Conservation (phyloP, 192 early-diverging fungal genomes). For the Spizellomyces punctatus region DNA sequence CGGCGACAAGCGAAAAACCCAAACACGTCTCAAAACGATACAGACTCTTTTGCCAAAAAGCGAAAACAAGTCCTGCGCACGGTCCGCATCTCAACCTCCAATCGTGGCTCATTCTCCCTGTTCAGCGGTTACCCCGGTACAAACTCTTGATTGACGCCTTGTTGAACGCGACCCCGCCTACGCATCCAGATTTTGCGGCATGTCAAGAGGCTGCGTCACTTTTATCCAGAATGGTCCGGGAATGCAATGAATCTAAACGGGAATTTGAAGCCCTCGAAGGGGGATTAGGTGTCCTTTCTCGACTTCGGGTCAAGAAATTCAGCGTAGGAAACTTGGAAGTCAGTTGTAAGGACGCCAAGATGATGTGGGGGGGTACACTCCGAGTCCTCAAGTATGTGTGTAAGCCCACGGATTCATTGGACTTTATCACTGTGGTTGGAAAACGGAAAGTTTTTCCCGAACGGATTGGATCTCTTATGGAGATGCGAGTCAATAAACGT, state of each 20-base stretch:
- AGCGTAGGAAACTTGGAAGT: no score
- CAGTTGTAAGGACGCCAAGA: no score
- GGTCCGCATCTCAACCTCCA: slow-evolving; percentile 59
- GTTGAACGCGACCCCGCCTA: slow-evolving; percentile 60
- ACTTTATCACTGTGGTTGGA: no score
- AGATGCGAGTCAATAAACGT: no score
- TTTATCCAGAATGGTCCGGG: slow-evolving; percentile 65
- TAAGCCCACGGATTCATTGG: no score
- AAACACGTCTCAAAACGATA: slow-evolving; percentile 14
- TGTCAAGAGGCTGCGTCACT: slow-evolving; percentile 66
- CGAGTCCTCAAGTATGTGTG: no score
- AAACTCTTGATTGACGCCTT: slow-evolving; percentile 48
- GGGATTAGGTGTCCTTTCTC: slow-evolving; percentile 32
- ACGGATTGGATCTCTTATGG: no score
- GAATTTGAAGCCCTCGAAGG: slow-evolving; percentile 56
- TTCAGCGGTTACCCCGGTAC: slow-evolving; percentile 90
- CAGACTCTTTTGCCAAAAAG: slow-evolving; percentile 34
- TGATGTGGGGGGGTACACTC: no score
- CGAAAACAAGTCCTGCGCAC: slow-evolving; percentile 51
- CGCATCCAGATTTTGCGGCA: slow-evolving; percentile 63
- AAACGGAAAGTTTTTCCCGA: no score
- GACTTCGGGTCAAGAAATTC: no score
- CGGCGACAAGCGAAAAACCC: neutral
- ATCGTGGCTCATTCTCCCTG: slow-evolving; percentile 80
- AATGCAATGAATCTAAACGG: slow-evolving; percentile 86